Base-by-base conservation (phyloP, 371 early-diverging fungal genomes). In the Furculomyces boomerangus region DNA sequence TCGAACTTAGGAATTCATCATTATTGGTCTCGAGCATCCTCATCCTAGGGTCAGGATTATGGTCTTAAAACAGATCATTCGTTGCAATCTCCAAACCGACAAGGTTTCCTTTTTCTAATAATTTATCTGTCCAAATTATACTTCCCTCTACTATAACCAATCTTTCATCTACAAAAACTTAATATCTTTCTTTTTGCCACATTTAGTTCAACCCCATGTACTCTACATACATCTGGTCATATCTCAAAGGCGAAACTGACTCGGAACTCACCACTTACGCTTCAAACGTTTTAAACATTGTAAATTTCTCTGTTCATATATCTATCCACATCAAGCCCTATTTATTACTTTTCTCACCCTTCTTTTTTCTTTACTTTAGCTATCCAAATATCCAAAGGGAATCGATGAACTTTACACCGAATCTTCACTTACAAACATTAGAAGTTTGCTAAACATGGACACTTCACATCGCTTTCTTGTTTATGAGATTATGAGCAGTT, bases 1-100 rank as follows among this genome's bases (percentile, higher is more conserved):
- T 27, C 27, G 7, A 20, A 24, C 22, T 5, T 54, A 46, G 32
- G 66, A 62, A 48, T 65, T 61, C 47, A 65, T 67, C 22, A 50
- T 60, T 26, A 62, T 60, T 44, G 68, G 68, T 18, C 53, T 67
- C 30, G 63, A 56, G 25, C 68, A 67, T 41, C 68, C 68, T 29
- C 66, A 67, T 39, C 66, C 62, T 8, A 55, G 43, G 8, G 68
- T 67, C 2, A 62, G 60, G 47, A 52, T 53, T 25, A 59, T 67
- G 52, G 68, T 65, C 13, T 48, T 67, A 53, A 53, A 55, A 3
- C 68, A 67, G 52, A 58, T 67, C 31, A 45, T 59, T 31, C 61
- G 63, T 45, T 67, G 60, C 49, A 54, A 60, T 45, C 50, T 54
- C 3, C 28, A 32, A 16, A 46, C 52, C 10, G 66, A 57, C 27